phyloP scores from a whole-genome alignment of 257 asterid species.

The Primulina eburnea region DNA sequence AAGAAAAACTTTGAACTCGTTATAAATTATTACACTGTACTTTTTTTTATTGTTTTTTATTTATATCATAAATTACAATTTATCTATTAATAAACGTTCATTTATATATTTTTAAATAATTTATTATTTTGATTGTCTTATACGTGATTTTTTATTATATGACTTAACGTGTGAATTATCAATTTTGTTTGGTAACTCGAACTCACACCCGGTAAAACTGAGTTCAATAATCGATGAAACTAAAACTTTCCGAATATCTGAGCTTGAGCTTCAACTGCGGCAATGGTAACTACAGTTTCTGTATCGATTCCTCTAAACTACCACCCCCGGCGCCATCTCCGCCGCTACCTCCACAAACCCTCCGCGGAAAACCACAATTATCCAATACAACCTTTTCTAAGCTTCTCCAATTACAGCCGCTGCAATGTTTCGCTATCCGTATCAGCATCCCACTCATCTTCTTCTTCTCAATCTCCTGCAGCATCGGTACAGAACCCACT shows the following conservation, averaged over 20 bases:
- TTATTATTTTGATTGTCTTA: too few relatives aligned
- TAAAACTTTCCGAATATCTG: too few relatives aligned
- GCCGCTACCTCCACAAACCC: slow-evolving; percentile 14
- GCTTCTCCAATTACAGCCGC: slow-evolving; percentile 34
- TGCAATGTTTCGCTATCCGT: slow-evolving; percentile 35
- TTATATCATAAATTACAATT: too few relatives aligned
- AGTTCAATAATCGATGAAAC: background rate
- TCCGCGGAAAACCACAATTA: slow-evolving; percentile 39
- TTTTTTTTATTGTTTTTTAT: too few relatives aligned
- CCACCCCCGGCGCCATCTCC: slow-evolving; percentile 24
- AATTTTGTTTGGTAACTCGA: too few relatives aligned
- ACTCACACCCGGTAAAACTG: too few relatives aligned
- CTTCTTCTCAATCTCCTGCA: slow-evolving; percentile 39
- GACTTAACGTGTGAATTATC: too few relatives aligned
- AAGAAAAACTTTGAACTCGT: too few relatives aligned
- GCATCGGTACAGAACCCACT: slow-evolving; percentile 40
- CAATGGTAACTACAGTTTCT: slow-evolving; percentile 54
- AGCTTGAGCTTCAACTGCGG: slow-evolving; percentile 2
- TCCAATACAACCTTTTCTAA: slow-evolving; percentile 39
- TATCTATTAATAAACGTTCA: too few relatives aligned
- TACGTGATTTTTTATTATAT: too few relatives aligned
- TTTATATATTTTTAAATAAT: too few relatives aligned
- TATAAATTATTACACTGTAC: too few relatives aligned
- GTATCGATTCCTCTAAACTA: slow-evolving; percentile 41
- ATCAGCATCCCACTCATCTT: slow-evolving; percentile 45